A percentile compares a stretch with the other conserved stretches of the same genome.
Conservation (phyloP, 371 early-diverging fungal genomes). For the Mucor racemosus region DNA sequence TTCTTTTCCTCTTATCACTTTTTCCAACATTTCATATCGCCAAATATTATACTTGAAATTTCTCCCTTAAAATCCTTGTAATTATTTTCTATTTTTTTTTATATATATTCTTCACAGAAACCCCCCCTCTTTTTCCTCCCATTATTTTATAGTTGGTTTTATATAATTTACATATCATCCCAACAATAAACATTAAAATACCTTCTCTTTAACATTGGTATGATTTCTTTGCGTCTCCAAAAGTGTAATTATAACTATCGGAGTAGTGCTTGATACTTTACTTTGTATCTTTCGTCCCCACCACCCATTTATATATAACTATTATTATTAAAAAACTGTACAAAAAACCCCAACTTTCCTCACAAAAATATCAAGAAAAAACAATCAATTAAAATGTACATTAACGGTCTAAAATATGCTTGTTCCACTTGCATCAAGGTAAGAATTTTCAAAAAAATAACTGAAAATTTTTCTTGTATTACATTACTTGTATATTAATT, state of each 20-base stretch:
- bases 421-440: slow-evolving; percentile 49
- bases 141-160: slow-evolving; percentile 6
- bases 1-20: slow-evolving; percentile 11
- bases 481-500: slow-evolving; percentile 9
- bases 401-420: slow-evolving; percentile 46
- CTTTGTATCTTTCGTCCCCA: slow-evolving; percentile 19
- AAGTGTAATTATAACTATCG: slow-evolving; percentile 41
- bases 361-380: not conserved
- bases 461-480: slow-evolving; percentile 7
- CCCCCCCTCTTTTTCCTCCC: not conserved
- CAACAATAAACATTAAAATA: slow-evolving; percentile 4
- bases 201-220: slow-evolving; percentile 25
- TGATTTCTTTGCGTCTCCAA: slow-evolving; percentile 40
- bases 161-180: not conserved
- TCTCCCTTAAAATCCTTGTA: too few relatives aligned
- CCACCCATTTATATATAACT: slow-evolving; percentile 6
- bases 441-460: not conserved
- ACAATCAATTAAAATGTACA: slow-evolving; percentile 28
- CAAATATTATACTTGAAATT: not conserved
- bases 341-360: not conserved
- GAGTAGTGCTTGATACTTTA: slow-evolving; percentile 34
- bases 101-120: not conserved
- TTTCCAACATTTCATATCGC: slow-evolving; percentile 1
- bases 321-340: slow-evolving; percentile 8
- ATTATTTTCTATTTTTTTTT: not conserved